Conservation (phyloP, 768 basidiomycete genomes). For the Leccinum boreale region DNA sequence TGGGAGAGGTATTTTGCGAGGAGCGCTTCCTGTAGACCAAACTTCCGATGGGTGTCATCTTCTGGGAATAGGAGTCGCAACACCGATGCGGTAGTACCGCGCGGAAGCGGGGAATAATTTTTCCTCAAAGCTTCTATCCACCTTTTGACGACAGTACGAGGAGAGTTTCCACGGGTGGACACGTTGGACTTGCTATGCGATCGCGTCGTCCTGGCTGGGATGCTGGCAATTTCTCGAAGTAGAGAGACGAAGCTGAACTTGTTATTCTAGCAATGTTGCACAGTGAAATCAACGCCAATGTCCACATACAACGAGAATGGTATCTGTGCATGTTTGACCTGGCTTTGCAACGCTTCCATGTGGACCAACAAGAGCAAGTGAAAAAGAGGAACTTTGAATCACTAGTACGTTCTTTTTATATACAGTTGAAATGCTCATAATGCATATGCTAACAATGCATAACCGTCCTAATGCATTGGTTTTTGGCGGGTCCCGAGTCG, state of each 20-base stretch:
- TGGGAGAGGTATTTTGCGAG: conserved; percentile 52
- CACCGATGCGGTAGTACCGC: conserved; percentile 53
- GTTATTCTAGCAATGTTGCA: conserved; percentile 1
- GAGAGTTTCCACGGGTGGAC: conserved; percentile 26
- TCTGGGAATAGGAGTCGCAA: conserved; percentile 85
- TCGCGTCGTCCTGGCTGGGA: conserved; percentile 19
- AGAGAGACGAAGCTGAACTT: conserved; percentile 47
- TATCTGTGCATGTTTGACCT: conserved; percentile 17
- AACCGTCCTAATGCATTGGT: too few species aligned
- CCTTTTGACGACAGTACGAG: conserved; percentile 37
- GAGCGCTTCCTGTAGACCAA: conserved; percentile 65
- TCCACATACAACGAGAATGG: conserved; percentile 45
- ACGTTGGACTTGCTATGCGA: neutral
- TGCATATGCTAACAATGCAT: too few species aligned
- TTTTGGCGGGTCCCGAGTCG: too few species aligned
- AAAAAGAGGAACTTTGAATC: too few species aligned
- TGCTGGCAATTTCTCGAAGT: conserved; percentile 42
- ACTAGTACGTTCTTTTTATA: too few species aligned
- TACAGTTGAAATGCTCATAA: too few species aligned
- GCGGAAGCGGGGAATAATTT: conserved; percentile 47
- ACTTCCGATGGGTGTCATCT: conserved; percentile 67
- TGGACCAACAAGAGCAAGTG: neutral
- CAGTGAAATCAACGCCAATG: neutral
- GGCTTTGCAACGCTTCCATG: conserved; percentile 14
- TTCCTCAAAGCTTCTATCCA: conserved; percentile 45